These are phyloP conservation scores for Phialemonium atrogriseum DNA, from an alignment of 2,329 filamentous ascomycete genomes.

Conservation along the genomic window DNA sequence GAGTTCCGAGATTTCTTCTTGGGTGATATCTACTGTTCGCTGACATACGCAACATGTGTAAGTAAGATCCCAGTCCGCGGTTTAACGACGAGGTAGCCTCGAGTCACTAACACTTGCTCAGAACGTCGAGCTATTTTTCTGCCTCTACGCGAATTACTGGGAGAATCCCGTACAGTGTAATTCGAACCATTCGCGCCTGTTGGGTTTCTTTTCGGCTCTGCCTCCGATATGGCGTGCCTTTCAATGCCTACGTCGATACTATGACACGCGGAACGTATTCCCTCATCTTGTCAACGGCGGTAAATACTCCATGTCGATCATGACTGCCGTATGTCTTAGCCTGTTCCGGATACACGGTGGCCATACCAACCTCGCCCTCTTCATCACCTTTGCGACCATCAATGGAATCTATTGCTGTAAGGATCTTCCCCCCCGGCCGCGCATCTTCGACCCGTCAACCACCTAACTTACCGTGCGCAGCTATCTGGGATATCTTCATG, in stretches of 20 bases:
- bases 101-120: conserved; percentile 22
- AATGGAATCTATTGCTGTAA: conserved; percentile 76
- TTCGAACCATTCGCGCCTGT: conserved; percentile 69
- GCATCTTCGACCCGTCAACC: background rate
- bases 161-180: conserved; percentile 68
- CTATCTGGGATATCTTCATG: conserved; percentile 92
- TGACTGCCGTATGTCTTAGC: conserved; percentile 70
- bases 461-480: conserved; percentile 24
- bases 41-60: conserved; percentile 83
- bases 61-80: conserved; percentile 25
- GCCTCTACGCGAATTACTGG: conserved; percentile 79
- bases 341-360: conserved; percentile 69
- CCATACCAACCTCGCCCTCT: conserved; percentile 53
- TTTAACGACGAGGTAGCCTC: background rate
- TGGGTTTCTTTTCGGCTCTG: conserved; percentile 78
- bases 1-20: conserved; percentile 97
- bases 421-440: conserved; percentile 15
- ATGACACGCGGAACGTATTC: conserved; percentile 78
- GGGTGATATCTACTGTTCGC: conserved; percentile 94
- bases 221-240: conserved; percentile 86
- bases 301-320: conserved; percentile 81
- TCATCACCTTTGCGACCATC: conserved; percentile 71
- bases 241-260: conserved; percentile 85
- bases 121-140: conserved; percentile 93
- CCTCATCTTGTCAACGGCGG: conserved; percentile 88